Base-by-base conservation (phyloP, 1,284 basidiomycete genomes). In the Fistulina hepatica region DNA sequence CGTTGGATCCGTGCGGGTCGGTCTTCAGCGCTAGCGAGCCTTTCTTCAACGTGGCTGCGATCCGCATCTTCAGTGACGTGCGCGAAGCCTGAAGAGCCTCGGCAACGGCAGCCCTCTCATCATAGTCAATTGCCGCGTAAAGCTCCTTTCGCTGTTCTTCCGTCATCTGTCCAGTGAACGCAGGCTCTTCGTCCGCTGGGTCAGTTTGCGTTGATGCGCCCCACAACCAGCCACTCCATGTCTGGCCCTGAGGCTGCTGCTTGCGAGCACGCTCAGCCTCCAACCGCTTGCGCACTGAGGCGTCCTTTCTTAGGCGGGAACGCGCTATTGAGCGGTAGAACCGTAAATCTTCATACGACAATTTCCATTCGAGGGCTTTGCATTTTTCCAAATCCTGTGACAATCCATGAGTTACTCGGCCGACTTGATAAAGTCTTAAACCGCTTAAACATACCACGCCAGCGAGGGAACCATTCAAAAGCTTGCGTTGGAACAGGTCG, bases 271-370 rank as follows among this genome's bases (percentile, higher is more conserved):
- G 73, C 52, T 88, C 81, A 36, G 76, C 73, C 51, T 89, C 81
- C 6, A 85, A 57, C 42, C 68, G 71, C 52, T 75, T 74, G 33
- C 75, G 71, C 19, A 80, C 63, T 2, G 75, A 82, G 22, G 76
- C 68, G 51, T 98, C 91, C 54, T 95, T 92, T 48, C 82, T 81
- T 12, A 97, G 65, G 48, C 82, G 81, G 6, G 88, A 91, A 6
- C 91, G 79, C 1, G 92, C 91, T 43, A 99, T 90, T 3, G 93
- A 97, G 17, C 95, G 79, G 64, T 97, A 99, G 61, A 97, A 97
- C 9, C 95, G 82, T 37, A 99, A 85, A 52, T 98, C 95, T 55
- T 97, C 90, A 53, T 97, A 98, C 1, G 78, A 73, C 9, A 98
- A 68, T 54, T 88, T 89, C 48, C 59, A 64, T 56, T 99, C 97